Conservation (phyloP, 768 basidiomycete genomes). For the Pleurotus djamor region DNA sequence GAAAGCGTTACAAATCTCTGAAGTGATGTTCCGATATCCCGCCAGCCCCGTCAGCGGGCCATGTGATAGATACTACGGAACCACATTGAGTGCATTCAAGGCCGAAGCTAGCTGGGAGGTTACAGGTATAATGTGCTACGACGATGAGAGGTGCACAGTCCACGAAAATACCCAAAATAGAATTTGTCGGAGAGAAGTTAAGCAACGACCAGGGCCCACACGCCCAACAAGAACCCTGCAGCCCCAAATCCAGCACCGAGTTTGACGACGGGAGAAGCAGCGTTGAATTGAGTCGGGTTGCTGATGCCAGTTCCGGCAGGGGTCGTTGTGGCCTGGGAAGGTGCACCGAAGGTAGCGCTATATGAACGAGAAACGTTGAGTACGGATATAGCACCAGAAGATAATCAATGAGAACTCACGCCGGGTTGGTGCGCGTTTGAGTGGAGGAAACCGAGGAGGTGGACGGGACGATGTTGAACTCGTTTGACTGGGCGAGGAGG, state of each 20-base stretch:
- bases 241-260: neutral
- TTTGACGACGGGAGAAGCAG: neutral
- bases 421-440: constrained; percentile 18
- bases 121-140: no score
- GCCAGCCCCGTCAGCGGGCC: no score
- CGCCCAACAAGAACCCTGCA: neutral
- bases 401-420: neutral
- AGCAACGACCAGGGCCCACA: neutral
- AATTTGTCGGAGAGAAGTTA: neutral
- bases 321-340: neutral
- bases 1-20: neutral
- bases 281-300: neutral
- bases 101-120: no score
- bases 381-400: neutral
- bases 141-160: neutral
- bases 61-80: no score
- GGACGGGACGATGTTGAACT: constrained; percentile 47
- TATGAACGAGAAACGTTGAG: neutral
- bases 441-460: constrained; percentile 8
- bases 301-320: neutral
- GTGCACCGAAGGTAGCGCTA: neutral
- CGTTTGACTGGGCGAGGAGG: constrained; percentile 70
- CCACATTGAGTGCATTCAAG: no score
- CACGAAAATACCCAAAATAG: neutral
- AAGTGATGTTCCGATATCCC: neutral